phyloP scores from a whole-genome alignment of 140 eudicot genomes.

The Ambrosia hybrid region DNA sequence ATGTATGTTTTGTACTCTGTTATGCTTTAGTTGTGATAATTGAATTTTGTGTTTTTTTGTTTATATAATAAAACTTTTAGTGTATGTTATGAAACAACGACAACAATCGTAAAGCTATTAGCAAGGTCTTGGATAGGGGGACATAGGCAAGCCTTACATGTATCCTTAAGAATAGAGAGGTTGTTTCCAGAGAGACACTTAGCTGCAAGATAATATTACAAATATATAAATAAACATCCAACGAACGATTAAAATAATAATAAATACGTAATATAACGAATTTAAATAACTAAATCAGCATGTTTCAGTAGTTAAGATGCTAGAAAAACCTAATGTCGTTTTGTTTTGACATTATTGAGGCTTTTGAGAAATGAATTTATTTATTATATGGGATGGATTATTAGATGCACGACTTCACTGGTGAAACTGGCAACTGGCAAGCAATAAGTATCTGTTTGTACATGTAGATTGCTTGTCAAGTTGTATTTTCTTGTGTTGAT shows the following conservation, averaged over 20 bases:
- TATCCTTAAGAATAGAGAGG: too few relatives aligned
- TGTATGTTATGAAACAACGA: too few relatives aligned
- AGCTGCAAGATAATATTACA: too few relatives aligned
- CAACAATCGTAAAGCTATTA: too few relatives aligned
- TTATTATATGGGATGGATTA: not conserved
- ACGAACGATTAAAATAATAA: too few relatives aligned
- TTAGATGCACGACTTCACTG: not conserved
- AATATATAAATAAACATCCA: too few relatives aligned
- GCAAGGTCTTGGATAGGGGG: too few relatives aligned
- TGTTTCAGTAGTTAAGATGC: conserved; percentile 1
- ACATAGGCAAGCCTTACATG: too few relatives aligned
- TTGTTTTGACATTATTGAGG: not conserved
- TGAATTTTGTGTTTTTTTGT: too few relatives aligned
- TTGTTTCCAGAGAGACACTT: too few relatives aligned
- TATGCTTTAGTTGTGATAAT: not conserved
- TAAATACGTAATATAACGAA: not conserved
- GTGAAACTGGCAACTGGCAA: conserved; percentile 1
- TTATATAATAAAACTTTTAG: too few relatives aligned
- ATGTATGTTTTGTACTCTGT: not conserved
- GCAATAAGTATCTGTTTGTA: conserved; percentile 12
- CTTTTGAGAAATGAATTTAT: conserved; percentile 14
- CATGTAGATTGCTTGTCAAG: conserved; percentile 3
- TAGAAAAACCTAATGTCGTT: conserved; percentile 9
- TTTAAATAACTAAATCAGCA: conserved; percentile 2
- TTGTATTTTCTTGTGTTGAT: not conserved